A percentile compares a stretch with the other conserved stretches of the same genome.
phyloP scores from a whole-genome alignment of 83 land plant species.

The Thuja plicata region DNA sequence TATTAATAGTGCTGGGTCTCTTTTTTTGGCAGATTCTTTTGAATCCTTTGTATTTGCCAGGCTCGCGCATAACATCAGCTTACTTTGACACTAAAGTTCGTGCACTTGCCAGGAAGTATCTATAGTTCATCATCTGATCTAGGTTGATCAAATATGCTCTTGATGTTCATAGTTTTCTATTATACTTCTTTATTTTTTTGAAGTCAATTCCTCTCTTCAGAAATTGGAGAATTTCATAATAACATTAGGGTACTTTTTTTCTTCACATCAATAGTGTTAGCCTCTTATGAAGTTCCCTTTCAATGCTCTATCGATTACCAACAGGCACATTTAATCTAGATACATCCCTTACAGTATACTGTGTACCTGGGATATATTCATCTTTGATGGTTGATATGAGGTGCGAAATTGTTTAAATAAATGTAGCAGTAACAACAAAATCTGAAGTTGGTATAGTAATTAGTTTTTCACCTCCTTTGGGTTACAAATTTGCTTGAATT shows the following conservation, averaged over 20 bases:
- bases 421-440: background rate
- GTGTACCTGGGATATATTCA: background rate
- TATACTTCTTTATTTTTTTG: background rate
- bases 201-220: background rate
- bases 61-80: constrained; percentile 86
- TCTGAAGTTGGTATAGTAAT: background rate
- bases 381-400: background rate
- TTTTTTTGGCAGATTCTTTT: constrained; percentile 70
- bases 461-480: background rate
- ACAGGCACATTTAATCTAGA: background rate
- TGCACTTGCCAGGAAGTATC: constrained; percentile 90
- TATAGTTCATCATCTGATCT: constrained; percentile 29
- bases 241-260: background rate
- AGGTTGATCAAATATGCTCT: background rate
- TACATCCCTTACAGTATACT: background rate
- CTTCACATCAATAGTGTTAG: background rate
- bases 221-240: background rate
- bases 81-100: constrained; percentile 96
- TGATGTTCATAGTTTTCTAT: background rate
- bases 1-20: background rate
- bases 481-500: background rate
- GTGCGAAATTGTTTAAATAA: background rate
- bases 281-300: background rate
- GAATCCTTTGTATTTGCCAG: constrained; percentile 95
- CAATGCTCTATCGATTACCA: background rate